A percentile compares a stretch with the other conserved stretches of the same genome.
Evolutionary conservation across 2,329 filamentous ascomycete species (phyloP).

Genomic region (Sordariomycetes sp.): DNA sequence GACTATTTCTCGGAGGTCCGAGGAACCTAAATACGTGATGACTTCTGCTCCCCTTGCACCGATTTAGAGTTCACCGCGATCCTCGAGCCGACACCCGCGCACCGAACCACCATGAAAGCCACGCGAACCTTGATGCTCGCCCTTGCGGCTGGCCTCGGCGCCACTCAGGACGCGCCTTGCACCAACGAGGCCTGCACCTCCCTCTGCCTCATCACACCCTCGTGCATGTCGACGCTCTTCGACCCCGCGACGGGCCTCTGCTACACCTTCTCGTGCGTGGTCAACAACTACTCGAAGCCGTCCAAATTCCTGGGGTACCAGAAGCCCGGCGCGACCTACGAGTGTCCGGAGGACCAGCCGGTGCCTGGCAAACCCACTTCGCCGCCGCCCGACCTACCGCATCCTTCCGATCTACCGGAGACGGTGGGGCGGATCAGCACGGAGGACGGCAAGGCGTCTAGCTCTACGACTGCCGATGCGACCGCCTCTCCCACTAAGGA

Average conservation of each 20-base stretch:
- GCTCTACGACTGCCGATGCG: background rate
- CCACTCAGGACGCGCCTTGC: constrained; percentile 1
- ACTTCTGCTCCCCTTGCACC: background rate
- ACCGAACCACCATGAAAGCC: background rate
- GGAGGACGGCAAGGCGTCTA: background rate
- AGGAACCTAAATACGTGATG: background rate
- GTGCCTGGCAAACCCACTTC: background rate
- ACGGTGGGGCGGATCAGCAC: background rate
- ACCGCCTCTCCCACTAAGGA: background rate
- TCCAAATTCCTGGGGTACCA: constrained; percentile 4
- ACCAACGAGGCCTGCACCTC: constrained; percentile 4
- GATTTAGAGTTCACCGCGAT: background rate
- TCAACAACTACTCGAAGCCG: constrained; percentile 2
- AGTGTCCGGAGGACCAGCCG: constrained; percentile 3
- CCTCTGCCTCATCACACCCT: background rate
- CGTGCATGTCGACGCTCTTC: constrained; percentile 5
- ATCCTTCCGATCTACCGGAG: background rate
- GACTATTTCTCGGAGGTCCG: background rate
- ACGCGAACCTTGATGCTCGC: background rate
- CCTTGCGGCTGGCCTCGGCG: background rate
- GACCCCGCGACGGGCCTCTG: background rate
- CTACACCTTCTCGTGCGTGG: constrained; percentile 3
- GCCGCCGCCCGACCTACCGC: background rate
- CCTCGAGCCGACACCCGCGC: background rate
- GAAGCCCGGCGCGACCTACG: constrained; percentile 1